phyloP scores from a whole-genome alignment of 768 basidiomycete genomes.

The Aureoboletus auriporus region DNA sequence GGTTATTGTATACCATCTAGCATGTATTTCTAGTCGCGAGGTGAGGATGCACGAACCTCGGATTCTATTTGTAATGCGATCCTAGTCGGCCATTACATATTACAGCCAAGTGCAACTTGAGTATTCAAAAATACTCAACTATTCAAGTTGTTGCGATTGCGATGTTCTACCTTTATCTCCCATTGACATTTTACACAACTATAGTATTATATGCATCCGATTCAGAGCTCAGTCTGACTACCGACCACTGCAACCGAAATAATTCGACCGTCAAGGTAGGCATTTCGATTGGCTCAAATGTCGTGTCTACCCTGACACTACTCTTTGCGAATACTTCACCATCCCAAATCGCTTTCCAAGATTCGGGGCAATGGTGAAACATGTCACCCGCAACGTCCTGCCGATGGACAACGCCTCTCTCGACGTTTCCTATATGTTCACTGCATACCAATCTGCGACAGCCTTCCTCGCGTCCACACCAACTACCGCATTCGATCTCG shows the following conservation, averaged over 20 bases:
- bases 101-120: no score
- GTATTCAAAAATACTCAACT: no score
- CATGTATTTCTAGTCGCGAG: no score
- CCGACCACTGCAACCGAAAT: slow-evolving; percentile 22
- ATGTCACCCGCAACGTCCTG: neutral
- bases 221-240: slow-evolving; percentile 6
- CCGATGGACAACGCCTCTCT: neutral
- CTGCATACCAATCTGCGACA: slow-evolving; percentile 35
- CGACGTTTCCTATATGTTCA: slow-evolving; percentile 17
- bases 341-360: slow-evolving; percentile 38
- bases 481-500: slow-evolving; percentile 6
- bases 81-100: no score
- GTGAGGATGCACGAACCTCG: no score
- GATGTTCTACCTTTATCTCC: no score
- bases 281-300: neutral
- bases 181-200: no score
- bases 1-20: no score
- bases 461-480: slow-evolving; percentile 37
- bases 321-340: slow-evolving; percentile 29
- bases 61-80: no score
- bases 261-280: neutral
- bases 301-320: slow-evolving; percentile 5
- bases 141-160: no score
- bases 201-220: no score
- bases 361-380: slow-evolving; percentile 33